Evolutionary conservation across 352 stramenopile species (phyloP).

Genomic region (Globisporangium nunn): DNA sequence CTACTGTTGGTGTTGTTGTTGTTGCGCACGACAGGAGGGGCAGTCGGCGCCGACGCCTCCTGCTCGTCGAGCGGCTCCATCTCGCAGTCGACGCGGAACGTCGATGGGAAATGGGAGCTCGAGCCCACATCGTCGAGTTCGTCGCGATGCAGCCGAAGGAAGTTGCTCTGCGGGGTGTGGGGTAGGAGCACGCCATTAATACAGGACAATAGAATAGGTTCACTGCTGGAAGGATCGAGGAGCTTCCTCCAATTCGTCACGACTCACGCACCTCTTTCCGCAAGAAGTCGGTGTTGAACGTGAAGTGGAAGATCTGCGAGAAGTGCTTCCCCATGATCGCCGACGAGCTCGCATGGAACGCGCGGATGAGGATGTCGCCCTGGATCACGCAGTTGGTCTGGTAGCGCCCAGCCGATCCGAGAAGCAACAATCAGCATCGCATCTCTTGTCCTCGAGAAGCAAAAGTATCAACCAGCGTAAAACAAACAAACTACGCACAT

Average conservation of each 20-base stretch:
- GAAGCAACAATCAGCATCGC: background rate
- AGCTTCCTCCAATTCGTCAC: no score
- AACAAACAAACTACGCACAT: conserved; percentile 18
- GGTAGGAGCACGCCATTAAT: no score
- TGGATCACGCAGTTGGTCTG: conserved; percentile 69
- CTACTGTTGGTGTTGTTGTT: no score
- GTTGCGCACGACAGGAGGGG: no score
- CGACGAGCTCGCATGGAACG: conserved; percentile 66
- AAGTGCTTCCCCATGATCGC: conserved; percentile 76
- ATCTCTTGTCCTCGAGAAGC: background rate
- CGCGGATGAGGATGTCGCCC: conserved; percentile 59
- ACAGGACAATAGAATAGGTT: no score
- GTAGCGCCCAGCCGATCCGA: background rate
- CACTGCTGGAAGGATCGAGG: no score
- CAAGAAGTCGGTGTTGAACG: conserved; percentile 80
- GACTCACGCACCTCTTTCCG: conserved; percentile 45
- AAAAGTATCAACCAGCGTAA: no score
- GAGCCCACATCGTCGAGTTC: conserved; percentile 55
- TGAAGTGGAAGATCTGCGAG: conserved; percentile 83
- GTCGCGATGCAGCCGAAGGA: conserved; percentile 43
- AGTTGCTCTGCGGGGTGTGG: conserved; percentile 18
- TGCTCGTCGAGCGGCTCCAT: conserved; percentile 28
- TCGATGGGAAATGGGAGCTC: conserved; percentile 43
- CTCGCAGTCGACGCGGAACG: conserved; percentile 50
- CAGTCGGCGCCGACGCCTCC: background rate